Percentiles rank a stretch among this genome's conserved stretches.
phyloP scores from a whole-genome alignment of 106 monocot genomes.

The Xerophyta viscosa region DNA sequence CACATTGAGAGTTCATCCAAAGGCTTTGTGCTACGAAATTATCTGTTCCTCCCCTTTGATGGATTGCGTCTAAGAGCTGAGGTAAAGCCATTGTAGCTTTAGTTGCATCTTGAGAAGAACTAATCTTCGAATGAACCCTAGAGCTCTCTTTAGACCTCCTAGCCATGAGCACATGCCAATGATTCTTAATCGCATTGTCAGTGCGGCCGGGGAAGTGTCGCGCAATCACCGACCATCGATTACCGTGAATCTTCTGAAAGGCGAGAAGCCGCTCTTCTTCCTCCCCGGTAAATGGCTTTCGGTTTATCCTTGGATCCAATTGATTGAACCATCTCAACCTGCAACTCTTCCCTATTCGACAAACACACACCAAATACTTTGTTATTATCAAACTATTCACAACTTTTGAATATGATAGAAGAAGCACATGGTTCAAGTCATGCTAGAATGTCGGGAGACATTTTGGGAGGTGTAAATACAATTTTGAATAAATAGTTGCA shows the following conservation, averaged over 20 bases:
- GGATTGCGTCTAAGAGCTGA: too few species aligned
- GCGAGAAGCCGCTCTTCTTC: conserved; percentile 67
- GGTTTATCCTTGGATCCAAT: conserved; percentile 71
- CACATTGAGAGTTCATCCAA: too few species aligned
- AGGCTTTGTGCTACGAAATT: too few species aligned
- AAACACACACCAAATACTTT: not conserved
- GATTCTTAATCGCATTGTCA: conserved; percentile 88
- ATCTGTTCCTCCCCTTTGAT: too few species aligned
- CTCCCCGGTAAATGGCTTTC: conserved; percentile 51
- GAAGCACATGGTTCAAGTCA: too few species aligned
- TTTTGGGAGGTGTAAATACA: not conserved
- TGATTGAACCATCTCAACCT: conserved; percentile 91
- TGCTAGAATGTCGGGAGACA: not conserved
- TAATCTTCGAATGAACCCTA: too few species aligned
- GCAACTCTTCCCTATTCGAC: conserved; percentile 87
- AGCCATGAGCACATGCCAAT: conserved; percentile 84
- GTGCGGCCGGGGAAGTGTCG: conserved; percentile 72
- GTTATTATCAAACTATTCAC: not conserved
- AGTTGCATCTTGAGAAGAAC: too few species aligned
- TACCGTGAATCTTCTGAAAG: conserved; percentile 61
- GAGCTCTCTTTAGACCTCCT: conserved; percentile 56
- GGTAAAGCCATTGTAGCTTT: too few species aligned
- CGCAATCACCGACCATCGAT: conserved; percentile 75
- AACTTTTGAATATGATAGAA: not conserved
- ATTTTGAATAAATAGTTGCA: not conserved